A percentile compares a stretch with the other conserved stretches of the same genome.
Evolutionary conservation across 148 eudicot genomes (phyloP).

Genomic region (Euryodendron excelsum): DNA sequence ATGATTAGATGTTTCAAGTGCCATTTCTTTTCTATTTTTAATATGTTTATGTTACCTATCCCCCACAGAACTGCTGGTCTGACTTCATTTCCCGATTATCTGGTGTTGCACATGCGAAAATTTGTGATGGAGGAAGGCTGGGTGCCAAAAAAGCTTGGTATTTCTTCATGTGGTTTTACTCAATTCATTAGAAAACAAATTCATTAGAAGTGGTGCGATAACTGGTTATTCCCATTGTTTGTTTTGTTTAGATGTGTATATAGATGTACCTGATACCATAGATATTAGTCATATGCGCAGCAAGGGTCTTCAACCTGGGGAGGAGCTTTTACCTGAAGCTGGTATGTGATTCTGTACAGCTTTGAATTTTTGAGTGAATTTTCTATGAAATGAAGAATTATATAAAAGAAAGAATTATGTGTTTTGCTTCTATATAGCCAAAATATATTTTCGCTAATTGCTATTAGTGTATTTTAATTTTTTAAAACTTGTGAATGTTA

Average conservation of each 20-base stretch:
- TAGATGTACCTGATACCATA: constrained; percentile 89
- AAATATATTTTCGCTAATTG: neutral
- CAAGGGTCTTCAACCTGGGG: constrained; percentile 91
- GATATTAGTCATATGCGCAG: constrained; percentile 94
- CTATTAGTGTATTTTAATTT: neutral
- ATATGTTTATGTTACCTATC: neutral
- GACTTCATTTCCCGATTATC: constrained; percentile 94
- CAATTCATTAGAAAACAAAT: neutral
- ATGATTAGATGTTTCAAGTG: neutral
- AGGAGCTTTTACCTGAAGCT: constrained; percentile 89
- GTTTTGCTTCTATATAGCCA: neutral
- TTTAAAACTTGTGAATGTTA: neutral
- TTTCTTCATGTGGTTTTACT: neutral
- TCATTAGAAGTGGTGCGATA: neutral
- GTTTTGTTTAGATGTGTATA: constrained; percentile 69
- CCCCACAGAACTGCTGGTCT: constrained; percentile 75
- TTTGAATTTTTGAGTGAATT: constrained; percentile 1
- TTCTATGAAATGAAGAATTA: neutral
- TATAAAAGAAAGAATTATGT: no score
- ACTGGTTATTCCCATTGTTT: neutral
- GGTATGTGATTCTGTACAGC: constrained; percentile 36
- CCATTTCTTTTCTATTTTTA: neutral
- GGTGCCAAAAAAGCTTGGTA: constrained; percentile 99
- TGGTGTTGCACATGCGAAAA: constrained; percentile 97
- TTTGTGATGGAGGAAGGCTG: constrained; percentile 98